Evolutionary conservation across 306 rosid genomes (phyloP).

Genomic region (Sindora glabra): DNA sequence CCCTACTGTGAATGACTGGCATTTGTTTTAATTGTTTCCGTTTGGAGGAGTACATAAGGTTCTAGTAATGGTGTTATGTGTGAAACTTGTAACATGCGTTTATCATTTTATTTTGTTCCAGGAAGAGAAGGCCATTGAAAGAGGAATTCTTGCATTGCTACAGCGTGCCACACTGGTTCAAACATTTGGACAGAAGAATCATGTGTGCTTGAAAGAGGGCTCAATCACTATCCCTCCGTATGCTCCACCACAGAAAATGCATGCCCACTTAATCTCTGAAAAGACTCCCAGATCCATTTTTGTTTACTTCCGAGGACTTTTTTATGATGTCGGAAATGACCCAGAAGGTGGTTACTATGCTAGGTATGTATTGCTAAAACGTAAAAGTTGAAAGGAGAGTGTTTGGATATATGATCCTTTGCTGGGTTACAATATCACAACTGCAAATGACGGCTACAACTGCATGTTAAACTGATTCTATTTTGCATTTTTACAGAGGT

Average conservation of each 20-base stretch:
- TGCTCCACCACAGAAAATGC: constrained; percentile 94
- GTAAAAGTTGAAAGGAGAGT: not conserved
- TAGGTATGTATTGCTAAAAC: constrained; percentile 38
- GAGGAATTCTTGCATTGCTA: constrained; percentile 77
- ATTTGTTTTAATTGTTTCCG: too few species aligned
- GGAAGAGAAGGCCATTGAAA: constrained; percentile 92
- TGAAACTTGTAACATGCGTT: not conserved
- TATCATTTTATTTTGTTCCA: constrained; percentile 21
- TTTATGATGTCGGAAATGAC: constrained; percentile 90
- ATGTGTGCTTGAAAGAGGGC: constrained; percentile 79
- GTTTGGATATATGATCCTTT: too few species aligned
- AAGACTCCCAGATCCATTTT: constrained; percentile 78
- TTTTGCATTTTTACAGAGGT: constrained; percentile 44
- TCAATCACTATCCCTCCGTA: constrained; percentile 89
- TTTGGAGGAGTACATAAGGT: not conserved
- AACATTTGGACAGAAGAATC: constrained; percentile 87
- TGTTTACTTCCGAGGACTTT: constrained; percentile 84
- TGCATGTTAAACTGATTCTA: constrained; percentile 1
- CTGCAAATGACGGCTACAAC: too few species aligned
- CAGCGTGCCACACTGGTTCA: constrained; percentile 84
- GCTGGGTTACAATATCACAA: too few species aligned
- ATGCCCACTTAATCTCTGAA: constrained; percentile 69
- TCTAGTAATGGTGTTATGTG: not conserved
- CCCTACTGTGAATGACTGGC: too few species aligned
- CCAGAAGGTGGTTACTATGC: constrained; percentile 98